A percentile compares a stretch with the other conserved stretches of the same genome.
Evolutionary conservation across 2,329 filamentous ascomycete genomes (phyloP).

Genomic region (Epichloe festucae): DNA sequence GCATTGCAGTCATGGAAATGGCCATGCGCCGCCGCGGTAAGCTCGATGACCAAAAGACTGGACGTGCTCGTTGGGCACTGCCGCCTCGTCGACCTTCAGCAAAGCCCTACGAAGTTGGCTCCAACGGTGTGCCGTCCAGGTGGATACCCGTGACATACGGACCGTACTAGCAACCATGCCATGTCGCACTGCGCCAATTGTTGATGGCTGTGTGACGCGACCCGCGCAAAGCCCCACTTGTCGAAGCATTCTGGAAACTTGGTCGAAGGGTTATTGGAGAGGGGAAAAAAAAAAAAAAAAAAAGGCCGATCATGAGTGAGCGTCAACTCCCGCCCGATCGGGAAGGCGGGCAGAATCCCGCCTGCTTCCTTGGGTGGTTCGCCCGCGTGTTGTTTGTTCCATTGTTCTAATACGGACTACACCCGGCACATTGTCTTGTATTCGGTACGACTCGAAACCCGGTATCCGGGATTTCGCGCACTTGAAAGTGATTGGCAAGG

Average conservation of each 20-base stretch:
- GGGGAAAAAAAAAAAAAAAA: not conserved
- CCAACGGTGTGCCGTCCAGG: conserved; percentile 45
- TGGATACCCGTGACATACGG: conserved; percentile 33
- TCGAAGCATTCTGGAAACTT: conserved; percentile 1
- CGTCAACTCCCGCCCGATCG: not conserved
- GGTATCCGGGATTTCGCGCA: not conserved
- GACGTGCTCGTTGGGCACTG: conserved; percentile 54
- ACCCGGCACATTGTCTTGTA: no score
- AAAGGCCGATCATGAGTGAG: not conserved
- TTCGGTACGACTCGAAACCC: not conserved
- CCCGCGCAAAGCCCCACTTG: not conserved
- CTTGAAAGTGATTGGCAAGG: not conserved
- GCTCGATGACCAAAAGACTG: conserved; percentile 51
- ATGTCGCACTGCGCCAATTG: not conserved
- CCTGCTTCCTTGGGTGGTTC: not conserved
- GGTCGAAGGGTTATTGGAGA: not conserved
- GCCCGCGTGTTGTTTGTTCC: no score
- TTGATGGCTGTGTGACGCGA: not conserved
- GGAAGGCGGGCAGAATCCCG: not conserved
- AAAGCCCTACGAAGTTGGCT: conserved; percentile 42
- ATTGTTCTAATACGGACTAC: no score
- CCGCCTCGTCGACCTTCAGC: conserved; percentile 45
- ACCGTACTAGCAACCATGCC: conserved; percentile 8
- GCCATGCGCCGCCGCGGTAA: conserved; percentile 56
- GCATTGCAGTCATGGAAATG: conserved; percentile 60